Percentiles rank a stretch among this genome's conserved stretches.
phyloP scores from a whole-genome alignment of 148 eudicot genomes.

The Drosera capensis region DNA sequence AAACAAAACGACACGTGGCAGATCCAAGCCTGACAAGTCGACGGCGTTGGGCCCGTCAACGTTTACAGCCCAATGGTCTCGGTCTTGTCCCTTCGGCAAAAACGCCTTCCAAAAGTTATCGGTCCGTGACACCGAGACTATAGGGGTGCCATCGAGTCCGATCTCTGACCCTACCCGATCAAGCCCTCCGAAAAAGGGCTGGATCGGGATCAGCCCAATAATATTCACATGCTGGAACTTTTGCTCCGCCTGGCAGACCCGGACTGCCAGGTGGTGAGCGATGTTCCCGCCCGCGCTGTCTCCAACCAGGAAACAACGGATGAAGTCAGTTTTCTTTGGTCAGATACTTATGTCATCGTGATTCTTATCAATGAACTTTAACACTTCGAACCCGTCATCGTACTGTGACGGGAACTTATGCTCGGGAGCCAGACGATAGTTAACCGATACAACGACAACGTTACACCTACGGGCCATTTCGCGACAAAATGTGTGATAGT shows the following conservation, averaged over 20 bases:
- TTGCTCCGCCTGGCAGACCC: conserved; percentile 11
- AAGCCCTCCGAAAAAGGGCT: conserved; percentile 61
- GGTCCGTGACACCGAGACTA: conserved; percentile 26
- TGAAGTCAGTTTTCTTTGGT: no score
- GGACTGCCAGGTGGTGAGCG: conserved; percentile 40
- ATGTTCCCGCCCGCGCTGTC: conserved; percentile 84
- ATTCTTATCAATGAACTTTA: no score
- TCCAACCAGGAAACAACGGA: conserved; percentile 48
- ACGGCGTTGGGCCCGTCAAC: no score
- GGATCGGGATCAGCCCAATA: conserved; percentile 35
- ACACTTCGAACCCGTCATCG: no score
- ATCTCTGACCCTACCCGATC: conserved; percentile 31
- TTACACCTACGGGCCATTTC: no score
- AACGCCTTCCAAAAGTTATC: conserved; percentile 51
- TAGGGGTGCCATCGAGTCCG: conserved; percentile 19
- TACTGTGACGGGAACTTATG: no score
- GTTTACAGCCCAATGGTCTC: conserved; percentile 39
- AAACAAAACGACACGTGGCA: conserved; percentile 18
- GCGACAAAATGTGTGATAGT: no score
- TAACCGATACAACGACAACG: no score
- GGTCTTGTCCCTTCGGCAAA: conserved; percentile 18
- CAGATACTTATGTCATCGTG: no score
- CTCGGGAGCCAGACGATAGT: no score
- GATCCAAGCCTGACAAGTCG: no score
- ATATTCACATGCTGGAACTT: conserved; percentile 25